Percentiles rank a stretch among this genome's conserved stretches.
phyloP scores from a whole-genome alignment of 2,329 filamentous ascomycete species.

The Mollisiaceae sp. region DNA sequence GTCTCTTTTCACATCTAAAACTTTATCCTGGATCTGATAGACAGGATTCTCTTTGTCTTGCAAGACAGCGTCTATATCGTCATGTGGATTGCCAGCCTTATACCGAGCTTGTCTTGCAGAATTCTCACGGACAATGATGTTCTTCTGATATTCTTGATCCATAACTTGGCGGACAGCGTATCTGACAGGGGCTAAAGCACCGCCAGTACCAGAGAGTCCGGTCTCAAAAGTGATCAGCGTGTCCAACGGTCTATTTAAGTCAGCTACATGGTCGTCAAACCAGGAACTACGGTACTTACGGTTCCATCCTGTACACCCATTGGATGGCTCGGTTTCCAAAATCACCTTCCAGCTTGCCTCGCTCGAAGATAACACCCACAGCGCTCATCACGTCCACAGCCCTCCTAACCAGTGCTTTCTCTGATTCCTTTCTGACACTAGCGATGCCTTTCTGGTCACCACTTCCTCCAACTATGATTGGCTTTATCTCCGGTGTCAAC shows the following conservation, averaged over 20 bases:
- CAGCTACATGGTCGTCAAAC: constrained; percentile 11
- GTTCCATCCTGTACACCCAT: constrained; percentile 95
- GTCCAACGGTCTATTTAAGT: constrained; percentile 66
- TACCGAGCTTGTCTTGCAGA: constrained; percentile 70
- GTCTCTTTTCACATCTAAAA: constrained; percentile 67
- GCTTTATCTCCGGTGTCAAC: constrained; percentile 87
- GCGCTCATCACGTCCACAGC: constrained; percentile 85
- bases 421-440: constrained; percentile 84
- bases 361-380: constrained; percentile 80
- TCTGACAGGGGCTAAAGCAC: constrained; percentile 73
- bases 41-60: constrained; percentile 34
- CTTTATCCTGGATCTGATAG: constrained; percentile 31
- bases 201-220: constrained; percentile 56
- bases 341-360: constrained; percentile 77
- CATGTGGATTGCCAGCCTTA: constrained; percentile 53
- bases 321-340: constrained; percentile 60
- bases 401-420: constrained; percentile 79
- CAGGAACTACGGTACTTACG: constrained; percentile 61
- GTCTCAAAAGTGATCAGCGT: constrained; percentile 77
- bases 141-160: constrained; percentile 85
- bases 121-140: constrained; percentile 69
- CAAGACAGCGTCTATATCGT: constrained; percentile 41
- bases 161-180: constrained; percentile 93
- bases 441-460: constrained; percentile 71
- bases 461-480: constrained; percentile 79